Evolutionary conservation across 2,329 filamentous ascomycete genomes (phyloP).

Genomic region (Xylaria sp.): DNA sequence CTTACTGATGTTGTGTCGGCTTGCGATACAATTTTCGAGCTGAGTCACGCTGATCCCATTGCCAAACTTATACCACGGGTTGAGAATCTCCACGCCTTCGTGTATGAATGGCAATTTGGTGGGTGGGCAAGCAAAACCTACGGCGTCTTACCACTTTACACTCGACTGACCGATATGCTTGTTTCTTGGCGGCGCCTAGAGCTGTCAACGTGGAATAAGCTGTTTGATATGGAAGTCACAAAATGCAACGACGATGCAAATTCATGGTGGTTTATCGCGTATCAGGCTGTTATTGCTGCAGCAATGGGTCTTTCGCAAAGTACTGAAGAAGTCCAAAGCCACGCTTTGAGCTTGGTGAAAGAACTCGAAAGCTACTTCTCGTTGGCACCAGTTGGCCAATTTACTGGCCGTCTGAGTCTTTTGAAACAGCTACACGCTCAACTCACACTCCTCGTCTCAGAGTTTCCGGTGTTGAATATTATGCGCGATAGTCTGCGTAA

Average conservation of each 20-base stretch:
- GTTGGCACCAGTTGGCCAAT: constrained; percentile 84
- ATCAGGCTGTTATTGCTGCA: constrained; percentile 85
- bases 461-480: constrained; percentile 67
- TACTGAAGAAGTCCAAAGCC: constrained; percentile 68
- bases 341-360: constrained; percentile 76
- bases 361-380: constrained; percentile 84
- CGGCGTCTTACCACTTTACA: constrained; percentile 75
- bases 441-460: constrained; percentile 68
- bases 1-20: constrained; percentile 80
- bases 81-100: constrained; percentile 84
- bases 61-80: constrained; percentile 86
- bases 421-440: constrained; percentile 74
- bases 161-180: constrained; percentile 81
- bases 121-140: constrained; percentile 86
- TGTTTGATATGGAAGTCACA: constrained; percentile 85
- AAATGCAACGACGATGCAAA: constrained; percentile 82
- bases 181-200: constrained; percentile 92
- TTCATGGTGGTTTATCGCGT: constrained; percentile 97
- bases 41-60: constrained; percentile 83
- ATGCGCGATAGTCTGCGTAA: constrained; percentile 77
- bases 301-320: constrained; percentile 74
- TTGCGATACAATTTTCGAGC: constrained; percentile 79
- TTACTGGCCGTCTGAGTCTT: constrained; percentile 75
- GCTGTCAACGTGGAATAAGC: constrained; percentile 87
- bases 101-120: constrained; percentile 92